Evolutionary conservation across 73 alveolate species (phyloP), one percentile per base, ranked within the genome.

Genomic region (Paramecium caudatum): DNA sequence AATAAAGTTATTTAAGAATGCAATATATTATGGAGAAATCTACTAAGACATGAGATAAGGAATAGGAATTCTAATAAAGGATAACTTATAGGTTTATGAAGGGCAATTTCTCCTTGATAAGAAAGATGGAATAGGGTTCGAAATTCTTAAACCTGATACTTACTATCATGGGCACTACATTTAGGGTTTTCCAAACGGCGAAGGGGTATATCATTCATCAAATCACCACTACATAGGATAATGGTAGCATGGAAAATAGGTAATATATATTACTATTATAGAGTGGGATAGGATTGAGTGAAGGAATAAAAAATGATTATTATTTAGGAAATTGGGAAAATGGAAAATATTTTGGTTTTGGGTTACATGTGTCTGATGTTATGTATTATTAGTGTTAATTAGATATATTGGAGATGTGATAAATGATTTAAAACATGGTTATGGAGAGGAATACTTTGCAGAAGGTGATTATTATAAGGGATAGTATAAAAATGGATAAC

Each of bases 381-480:
- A 21, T 43, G 90, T 46, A 78, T 46, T 4, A 27, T 23, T 33
- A 2, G n/a, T 10, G 39, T 65, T 63, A 12, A 33, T 82, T 46
- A 85, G 93, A 33, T 97, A 96, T 91, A 97, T 95, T 68, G 99
- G 99, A 19, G 96, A 95, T 47, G 93, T 94, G 90, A 41, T 32
- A 1, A 43, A 45, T 12, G 47, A 91, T 61, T 48, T 91, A 37
- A 93, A 86, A 19, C 94, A 87, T 47, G 95, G 93, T 33, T 23
- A 55, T 48, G 97, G 95, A 7, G 85, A 65, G 15, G 96, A 92
- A 39, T 49, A 69, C 47, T 94, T 93, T 47, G 74, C 90, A 9
- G 94, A 83, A 81, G 98, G 98, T 0, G 98, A 94, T 82, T 19
- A 63, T 25, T 94, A 84, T 36, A 78, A 90, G 16, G 99, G 99